phyloP scores from a whole-genome alignment of 2,329 filamentous ascomycete genomes.

The Alternaria atra region DNA sequence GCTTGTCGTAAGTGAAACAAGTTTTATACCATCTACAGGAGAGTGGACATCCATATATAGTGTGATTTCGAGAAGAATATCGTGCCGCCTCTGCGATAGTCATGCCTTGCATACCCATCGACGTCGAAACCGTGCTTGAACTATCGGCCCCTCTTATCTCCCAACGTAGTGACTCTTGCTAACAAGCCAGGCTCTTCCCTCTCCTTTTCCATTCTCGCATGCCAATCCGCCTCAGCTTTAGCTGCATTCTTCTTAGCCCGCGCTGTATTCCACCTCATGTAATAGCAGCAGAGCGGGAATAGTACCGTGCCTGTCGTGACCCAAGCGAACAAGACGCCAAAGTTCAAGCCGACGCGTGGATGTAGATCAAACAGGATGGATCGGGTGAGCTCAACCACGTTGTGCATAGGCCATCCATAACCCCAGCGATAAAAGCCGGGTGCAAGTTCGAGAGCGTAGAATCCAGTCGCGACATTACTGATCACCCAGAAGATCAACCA shows the following conservation, averaged over 20 bases:
- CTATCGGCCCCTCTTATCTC: constrained; percentile 12
- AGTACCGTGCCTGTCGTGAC: constrained; percentile 60
- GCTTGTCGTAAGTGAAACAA: not conserved
- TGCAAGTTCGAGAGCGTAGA: constrained; percentile 67
- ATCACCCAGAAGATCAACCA: constrained; percentile 76
- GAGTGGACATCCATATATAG: no score
- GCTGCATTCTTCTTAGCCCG: constrained; percentile 35
- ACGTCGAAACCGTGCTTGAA: not conserved
- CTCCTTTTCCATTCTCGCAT: constrained; percentile 42
- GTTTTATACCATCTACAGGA: not conserved
- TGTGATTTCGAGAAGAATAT: not conserved
- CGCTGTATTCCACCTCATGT: constrained; percentile 53
- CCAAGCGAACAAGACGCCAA: constrained; percentile 69
- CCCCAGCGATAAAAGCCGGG: constrained; percentile 68
- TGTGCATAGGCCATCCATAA: constrained; percentile 70
- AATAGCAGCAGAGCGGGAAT: constrained; percentile 61
- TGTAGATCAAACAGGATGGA: constrained; percentile 69
- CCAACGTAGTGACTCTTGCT: constrained; percentile 37
- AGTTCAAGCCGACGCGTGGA: constrained; percentile 66
- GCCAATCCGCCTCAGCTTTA: constrained; percentile 34
- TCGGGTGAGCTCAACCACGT: constrained; percentile 67
- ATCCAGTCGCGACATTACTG: constrained; percentile 68
- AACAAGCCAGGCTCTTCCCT: constrained; percentile 35
- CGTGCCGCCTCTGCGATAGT: not conserved
- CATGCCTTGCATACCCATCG: not conserved